These are phyloP conservation scores for Sisymbrium irio DNA, from an alignment of 345 rosid species.

Conservation along the genomic window DNA sequence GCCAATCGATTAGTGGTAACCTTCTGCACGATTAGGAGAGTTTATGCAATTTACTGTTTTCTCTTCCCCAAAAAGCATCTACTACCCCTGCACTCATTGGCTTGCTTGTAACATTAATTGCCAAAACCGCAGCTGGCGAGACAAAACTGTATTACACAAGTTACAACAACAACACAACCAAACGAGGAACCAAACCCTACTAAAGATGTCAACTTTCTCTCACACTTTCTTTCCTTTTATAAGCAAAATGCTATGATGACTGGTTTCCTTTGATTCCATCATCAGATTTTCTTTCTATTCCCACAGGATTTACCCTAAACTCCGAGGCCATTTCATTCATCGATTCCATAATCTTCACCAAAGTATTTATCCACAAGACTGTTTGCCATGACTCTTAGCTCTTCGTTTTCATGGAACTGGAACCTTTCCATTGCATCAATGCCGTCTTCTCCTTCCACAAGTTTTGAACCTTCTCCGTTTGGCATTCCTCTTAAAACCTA, in stretches of 20 bases:
- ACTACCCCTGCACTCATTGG: not conserved
- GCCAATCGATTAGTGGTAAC: not conserved
- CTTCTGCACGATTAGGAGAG: not conserved
- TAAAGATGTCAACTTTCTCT: not conserved
- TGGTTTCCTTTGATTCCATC: conserved; percentile 19
- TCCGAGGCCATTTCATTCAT: conserved; percentile 32
- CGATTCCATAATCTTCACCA: conserved; percentile 83
- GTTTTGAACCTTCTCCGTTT: conserved; percentile 75
- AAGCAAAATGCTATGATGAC: conserved; percentile 15
- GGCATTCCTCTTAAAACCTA: conserved; percentile 97
- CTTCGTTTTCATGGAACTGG: conserved; percentile 95
- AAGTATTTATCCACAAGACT: conserved; percentile 83
- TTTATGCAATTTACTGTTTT: not conserved
- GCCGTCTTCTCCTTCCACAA: conserved; percentile 92
- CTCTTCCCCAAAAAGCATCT: not conserved
- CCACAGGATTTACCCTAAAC: not conserved
- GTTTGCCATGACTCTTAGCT: conserved; percentile 91
- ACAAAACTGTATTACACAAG: conserved; percentile 29
- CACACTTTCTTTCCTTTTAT: not conserved
- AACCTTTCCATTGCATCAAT: conserved; percentile 95
- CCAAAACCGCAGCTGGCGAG: not conserved
- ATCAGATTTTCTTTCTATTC: conserved; percentile 4
- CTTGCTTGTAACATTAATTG: not conserved
- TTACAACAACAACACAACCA: conserved; percentile 26
- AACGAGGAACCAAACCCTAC: conserved; percentile 13